A percentile compares a stretch with the other conserved stretches of the same genome.
Evolutionary conservation across 2,329 filamentous ascomycete species (phyloP).

Genomic region (Bipolaris oryzae): DNA sequence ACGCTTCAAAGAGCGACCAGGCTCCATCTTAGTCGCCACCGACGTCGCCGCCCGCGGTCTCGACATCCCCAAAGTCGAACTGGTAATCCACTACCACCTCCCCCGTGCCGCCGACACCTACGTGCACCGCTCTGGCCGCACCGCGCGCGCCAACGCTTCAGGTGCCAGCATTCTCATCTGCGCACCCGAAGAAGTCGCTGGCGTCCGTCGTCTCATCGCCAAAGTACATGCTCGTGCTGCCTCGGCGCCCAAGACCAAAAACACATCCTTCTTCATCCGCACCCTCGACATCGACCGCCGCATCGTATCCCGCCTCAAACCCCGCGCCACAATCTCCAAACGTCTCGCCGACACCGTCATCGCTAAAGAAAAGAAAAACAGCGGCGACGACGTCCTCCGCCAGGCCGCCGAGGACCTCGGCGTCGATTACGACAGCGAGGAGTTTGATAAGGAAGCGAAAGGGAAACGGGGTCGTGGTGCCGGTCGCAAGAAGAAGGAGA

Average conservation of each 20-base stretch:
- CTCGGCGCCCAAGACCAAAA: constrained; percentile 56
- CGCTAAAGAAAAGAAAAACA: constrained; percentile 84
- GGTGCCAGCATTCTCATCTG: constrained; percentile 89
- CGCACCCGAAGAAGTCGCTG: constrained; percentile 85
- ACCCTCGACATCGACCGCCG: constrained; percentile 84
- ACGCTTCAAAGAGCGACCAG: constrained; percentile 72
- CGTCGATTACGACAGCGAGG: constrained; percentile 90
- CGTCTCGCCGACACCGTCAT: constrained; percentile 80
- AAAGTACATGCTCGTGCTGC: constrained; percentile 77
- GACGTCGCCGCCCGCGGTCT: constrained; percentile 93
- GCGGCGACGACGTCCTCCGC: constrained; percentile 83
- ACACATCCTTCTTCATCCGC: constrained; percentile 70
- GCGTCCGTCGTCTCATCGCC: constrained; percentile 79
- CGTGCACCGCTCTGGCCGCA: constrained; percentile 93
- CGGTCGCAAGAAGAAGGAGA: constrained; percentile 75
- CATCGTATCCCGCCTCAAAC: constrained; percentile 75
- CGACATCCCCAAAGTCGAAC: constrained; percentile 87
- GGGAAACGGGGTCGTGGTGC: constrained; percentile 69
- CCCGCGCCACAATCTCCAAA: constrained; percentile 81
- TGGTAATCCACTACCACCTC: constrained; percentile 94
- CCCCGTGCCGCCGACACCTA: constrained; percentile 91
- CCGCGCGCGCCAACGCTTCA: constrained; percentile 77
- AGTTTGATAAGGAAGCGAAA: constrained; percentile 67
- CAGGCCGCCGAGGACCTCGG: constrained; percentile 89
- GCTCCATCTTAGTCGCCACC: constrained; percentile 82